These are phyloP conservation scores for Sporothrix luriei DNA, from an alignment of 2,329 filamentous ascomycete species.

Conservation along the genomic window DNA sequence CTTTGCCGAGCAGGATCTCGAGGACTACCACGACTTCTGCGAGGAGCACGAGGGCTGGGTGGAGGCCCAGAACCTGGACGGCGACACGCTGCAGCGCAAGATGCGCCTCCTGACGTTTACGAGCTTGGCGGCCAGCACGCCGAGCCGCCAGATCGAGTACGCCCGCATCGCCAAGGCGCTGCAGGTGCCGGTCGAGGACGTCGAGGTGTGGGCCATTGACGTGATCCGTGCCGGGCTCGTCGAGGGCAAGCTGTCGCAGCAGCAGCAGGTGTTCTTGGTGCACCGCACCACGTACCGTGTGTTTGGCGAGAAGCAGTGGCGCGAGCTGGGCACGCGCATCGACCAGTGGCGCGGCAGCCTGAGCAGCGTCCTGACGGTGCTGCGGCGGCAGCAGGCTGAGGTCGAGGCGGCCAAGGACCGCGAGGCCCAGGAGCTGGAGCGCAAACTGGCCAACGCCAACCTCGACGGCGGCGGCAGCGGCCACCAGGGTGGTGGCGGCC, in stretches of 20 bases:
- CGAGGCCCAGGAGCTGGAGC: constrained; percentile 70
- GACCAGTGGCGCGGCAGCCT: constrained; percentile 89
- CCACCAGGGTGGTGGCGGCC: constrained; percentile 28
- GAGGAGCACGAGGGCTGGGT: constrained; percentile 87
- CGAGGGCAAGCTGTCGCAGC: constrained; percentile 93
- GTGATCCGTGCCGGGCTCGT: constrained; percentile 94
- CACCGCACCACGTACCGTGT: constrained; percentile 96
- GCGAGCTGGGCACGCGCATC: constrained; percentile 84
- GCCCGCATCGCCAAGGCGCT: constrained; percentile 79
- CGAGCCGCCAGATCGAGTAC: constrained; percentile 87
- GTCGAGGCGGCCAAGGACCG: constrained; percentile 77
- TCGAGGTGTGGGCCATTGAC: constrained; percentile 99
- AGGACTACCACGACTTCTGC: constrained; percentile 94
- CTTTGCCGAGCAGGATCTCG: constrained; percentile 89
- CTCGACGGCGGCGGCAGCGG: constrained; percentile 42
- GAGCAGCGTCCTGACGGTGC: constrained; percentile 73
- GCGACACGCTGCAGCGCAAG: constrained; percentile 80
- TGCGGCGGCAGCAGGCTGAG: constrained; percentile 78
- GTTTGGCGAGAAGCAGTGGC: constrained; percentile 98
- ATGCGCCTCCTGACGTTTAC: constrained; percentile 94
- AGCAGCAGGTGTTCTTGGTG: constrained; percentile 89
- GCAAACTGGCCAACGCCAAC: constrained; percentile 51
- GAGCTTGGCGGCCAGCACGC: constrained; percentile 80
- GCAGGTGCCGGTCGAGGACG: constrained; percentile 77
- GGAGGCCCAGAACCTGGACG: constrained; percentile 72